These are phyloP conservation scores for Lentinula sp. DNA, from an alignment of 768 basidiomycete genomes.

Conservation along the genomic window DNA sequence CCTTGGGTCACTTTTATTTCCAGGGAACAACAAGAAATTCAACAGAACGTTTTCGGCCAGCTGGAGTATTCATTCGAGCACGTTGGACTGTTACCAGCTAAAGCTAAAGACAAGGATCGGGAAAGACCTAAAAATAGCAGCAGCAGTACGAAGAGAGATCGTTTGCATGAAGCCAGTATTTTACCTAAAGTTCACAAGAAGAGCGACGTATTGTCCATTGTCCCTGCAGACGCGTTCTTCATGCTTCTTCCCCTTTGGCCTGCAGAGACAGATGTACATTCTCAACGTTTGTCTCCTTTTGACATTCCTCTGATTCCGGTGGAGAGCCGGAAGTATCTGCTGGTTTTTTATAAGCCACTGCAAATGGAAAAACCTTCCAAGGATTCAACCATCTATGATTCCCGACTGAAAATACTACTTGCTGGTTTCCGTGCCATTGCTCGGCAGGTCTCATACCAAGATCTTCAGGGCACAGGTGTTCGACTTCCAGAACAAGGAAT, in stretches of 20 bases:
- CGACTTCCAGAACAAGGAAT: constrained; percentile 42
- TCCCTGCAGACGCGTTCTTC: constrained; percentile 2
- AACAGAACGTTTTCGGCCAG: background rate
- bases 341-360: constrained; percentile 1
- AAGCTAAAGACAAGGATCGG: background rate
- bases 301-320: background rate
- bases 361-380: background rate
- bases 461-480: constrained; percentile 41
- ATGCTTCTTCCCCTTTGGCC: constrained; percentile 7
- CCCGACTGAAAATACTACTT: constrained; percentile 23
- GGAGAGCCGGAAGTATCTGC: background rate
- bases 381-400: background rate
- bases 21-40: background rate
- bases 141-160: background rate
- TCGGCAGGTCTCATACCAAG: constrained; percentile 42
- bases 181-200: background rate
- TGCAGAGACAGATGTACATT: constrained; percentile 3
- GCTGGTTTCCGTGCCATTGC: constrained; percentile 45
- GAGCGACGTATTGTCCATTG: background rate
- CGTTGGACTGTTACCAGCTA: constrained; percentile 2
- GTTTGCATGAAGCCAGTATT: background rate
- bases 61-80: constrained; percentile 6
- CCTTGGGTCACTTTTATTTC: background rate
- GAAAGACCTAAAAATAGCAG: background rate
- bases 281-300: background rate